Conservation (phyloP, 2,329 filamentous ascomycete species). For the Aspergillus aculeatus region DNA sequence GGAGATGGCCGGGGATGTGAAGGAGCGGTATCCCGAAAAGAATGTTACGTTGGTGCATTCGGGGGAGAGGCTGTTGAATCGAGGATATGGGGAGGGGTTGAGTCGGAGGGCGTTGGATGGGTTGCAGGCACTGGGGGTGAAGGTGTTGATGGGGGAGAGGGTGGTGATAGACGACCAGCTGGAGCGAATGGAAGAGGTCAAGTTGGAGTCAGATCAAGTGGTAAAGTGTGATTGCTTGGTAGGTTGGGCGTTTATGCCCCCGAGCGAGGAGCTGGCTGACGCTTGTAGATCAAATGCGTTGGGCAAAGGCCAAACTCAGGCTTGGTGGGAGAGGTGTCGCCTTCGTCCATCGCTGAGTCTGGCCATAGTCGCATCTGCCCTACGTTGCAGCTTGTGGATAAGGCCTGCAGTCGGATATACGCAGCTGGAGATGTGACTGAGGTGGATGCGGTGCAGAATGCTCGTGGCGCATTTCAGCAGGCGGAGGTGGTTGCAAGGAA, state of each 20-base stretch:
- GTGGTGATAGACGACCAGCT: too few species aligned
- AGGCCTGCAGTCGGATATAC: constrained; percentile 54
- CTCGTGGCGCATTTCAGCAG: constrained; percentile 56
- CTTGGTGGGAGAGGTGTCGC: constrained; percentile 33
- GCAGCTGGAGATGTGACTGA: constrained; percentile 65
- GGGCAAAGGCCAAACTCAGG: too few species aligned
- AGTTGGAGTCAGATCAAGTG: constrained; percentile 46
- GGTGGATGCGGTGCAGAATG: constrained; percentile 52
- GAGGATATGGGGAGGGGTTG: constrained; percentile 45
- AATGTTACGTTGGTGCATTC: constrained; percentile 36
- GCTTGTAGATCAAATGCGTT: too few species aligned
- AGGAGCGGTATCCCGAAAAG: constrained; percentile 6
- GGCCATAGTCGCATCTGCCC: constrained; percentile 56
- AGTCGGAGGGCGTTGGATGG: constrained; percentile 41
- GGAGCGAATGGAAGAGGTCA: constrained; percentile 37
- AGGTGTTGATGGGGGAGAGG: constrained; percentile 54
- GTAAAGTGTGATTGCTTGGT: constrained; percentile 51
- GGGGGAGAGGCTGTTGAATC: constrained; percentile 52
- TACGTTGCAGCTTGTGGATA: constrained; percentile 57
- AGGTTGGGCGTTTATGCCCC: constrained; percentile 28
- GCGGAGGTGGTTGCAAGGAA: constrained; percentile 56
- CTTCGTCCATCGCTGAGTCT: constrained; percentile 46
- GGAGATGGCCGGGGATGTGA: constrained; percentile 8
- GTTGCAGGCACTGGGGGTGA: constrained; percentile 49
- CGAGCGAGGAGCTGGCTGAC: too few species aligned